Base-by-base conservation (phyloP, 805 yeast genomes). In the Candida stauntonica region DNA sequence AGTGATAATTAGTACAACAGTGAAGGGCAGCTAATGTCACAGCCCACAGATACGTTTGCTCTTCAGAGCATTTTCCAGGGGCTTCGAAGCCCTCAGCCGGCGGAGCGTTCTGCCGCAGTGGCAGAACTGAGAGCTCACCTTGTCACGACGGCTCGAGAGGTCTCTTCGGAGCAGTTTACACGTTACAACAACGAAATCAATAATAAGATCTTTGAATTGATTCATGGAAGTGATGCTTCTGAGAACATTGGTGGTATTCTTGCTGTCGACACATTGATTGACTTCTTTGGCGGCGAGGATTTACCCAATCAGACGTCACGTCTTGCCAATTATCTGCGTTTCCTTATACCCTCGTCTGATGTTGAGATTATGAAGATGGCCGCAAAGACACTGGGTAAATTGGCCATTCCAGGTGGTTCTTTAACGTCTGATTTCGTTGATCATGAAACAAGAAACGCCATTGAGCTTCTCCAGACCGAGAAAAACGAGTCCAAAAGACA, bases 381-480 rank as follows among this genome's bases (percentile, higher is more conserved):
- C 3, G 88, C 96, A 0, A 73, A 73, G 37, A 86, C 96, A 0
- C 68, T 93, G 46, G 99, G 98, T 11, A 83, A 82, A 53, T 68
- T 91, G 48, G 95, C 97, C 0, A 77, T 80, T 5, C 91, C 95
- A 0, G 95, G 95, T 19, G 93, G 95, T 1, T 79, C 94, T 2
- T 63, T 88, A 38, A 86, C 96, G 0, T 88, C 94, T 1, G 96
- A 88, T 35, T 83, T 91, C 58, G 96, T 93, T 19, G 97, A 91
- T 45, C 84, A 78, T 51, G 96, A 91, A 59, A 93, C 93, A 7
- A 86, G 83, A 54, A 72, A 85, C 34, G 86, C 96, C 28, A 70
- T 91, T 35, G 99, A 93, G 60, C 83, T 96, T 91, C 72, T 91
- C 17, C 85, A 86, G 24, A 72, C 82, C n/a, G 95, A 88, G 46